phyloP scores from a whole-genome alignment of 2,329 filamentous ascomycete species.

The Fusarium circinatum region DNA sequence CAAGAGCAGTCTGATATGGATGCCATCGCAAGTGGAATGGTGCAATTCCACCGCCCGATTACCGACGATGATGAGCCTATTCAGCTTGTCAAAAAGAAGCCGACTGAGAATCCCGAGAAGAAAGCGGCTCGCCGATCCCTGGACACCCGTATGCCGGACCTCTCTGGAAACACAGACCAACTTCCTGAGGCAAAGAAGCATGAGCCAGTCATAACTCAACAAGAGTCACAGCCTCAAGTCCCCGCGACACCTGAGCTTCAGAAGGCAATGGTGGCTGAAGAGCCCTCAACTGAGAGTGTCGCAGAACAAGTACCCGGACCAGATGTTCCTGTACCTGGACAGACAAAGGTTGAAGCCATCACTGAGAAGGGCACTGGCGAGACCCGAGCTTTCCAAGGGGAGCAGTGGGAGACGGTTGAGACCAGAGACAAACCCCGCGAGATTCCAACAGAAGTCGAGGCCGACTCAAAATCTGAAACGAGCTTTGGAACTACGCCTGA shows the following conservation, averaged over 20 bases:
- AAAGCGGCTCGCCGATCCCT: conserved; percentile 19
- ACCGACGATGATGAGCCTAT: conserved; percentile 38
- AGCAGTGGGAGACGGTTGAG: conserved; percentile 28
- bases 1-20: conserved; percentile 42
- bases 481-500: conserved; percentile 23
- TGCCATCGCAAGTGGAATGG: conserved; percentile 36
- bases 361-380: background rate
- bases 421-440: conserved; percentile 10
- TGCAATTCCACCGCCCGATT: conserved; percentile 38
- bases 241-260: background rate
- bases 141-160: conserved; percentile 36
- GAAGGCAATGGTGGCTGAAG: background rate
- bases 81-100: conserved; percentile 35
- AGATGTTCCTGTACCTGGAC: background rate
- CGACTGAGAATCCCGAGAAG: conserved; percentile 12
- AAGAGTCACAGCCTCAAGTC: conserved; percentile 2
- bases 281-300: background rate
- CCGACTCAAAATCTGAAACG: conserved; percentile 35
- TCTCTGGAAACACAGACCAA: conserved; percentile 22
- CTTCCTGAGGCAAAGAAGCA: background rate
- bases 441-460: conserved; percentile 15
- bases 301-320: background rate
- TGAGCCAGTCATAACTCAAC: background rate
- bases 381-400: conserved; percentile 14
- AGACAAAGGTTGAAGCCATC: background rate